Percentiles rank a stretch among this genome's conserved stretches.
phyloP scores from a whole-genome alignment of 768 basidiomycete species.

The Nevesoporus exiguus region DNA sequence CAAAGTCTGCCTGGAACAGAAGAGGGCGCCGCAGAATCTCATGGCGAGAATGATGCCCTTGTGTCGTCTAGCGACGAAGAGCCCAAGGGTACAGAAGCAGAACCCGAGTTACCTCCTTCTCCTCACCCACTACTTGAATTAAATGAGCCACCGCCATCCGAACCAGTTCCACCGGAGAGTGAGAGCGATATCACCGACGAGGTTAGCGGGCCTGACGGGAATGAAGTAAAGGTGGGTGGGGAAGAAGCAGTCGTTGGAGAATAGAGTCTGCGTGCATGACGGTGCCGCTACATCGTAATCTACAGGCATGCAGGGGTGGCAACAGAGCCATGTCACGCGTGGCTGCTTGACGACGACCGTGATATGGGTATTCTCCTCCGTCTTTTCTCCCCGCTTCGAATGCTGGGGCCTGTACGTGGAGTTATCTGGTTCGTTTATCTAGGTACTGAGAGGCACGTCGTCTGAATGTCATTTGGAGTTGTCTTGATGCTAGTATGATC shows the following conservation, averaged over 20 bases:
- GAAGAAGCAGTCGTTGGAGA: slow-evolving; percentile 12
- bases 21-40: neutral
- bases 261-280: slow-evolving; percentile 6
- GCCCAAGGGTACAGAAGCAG: slow-evolving; percentile 2
- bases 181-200: slow-evolving; percentile 37
- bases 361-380: slow-evolving; percentile 10
- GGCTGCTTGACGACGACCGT: slow-evolving; percentile 15
- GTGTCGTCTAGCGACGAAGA: slow-evolving; percentile 1
- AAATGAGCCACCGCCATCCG: slow-evolving; percentile 31
- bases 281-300: slow-evolving; percentile 23
- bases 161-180: slow-evolving; percentile 32
- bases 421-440: neutral
- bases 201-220: slow-evolving; percentile 14
- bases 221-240: slow-evolving; percentile 18
- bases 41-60: slow-evolving; percentile 7
- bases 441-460: neutral
- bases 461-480: neutral
- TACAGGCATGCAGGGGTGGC: neutral
- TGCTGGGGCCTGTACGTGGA: neutral
- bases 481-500: neutral
- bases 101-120: neutral
- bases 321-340: neutral
- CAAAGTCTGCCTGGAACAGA: slow-evolving; percentile 1
- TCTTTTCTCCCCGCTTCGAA: slow-evolving; percentile 16
- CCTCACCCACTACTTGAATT: slow-evolving; percentile 22